These are phyloP conservation scores for Chaetomidium leptoderma DNA, from an alignment of 495 filamentous ascomycete species.

Conservation along the genomic window DNA sequence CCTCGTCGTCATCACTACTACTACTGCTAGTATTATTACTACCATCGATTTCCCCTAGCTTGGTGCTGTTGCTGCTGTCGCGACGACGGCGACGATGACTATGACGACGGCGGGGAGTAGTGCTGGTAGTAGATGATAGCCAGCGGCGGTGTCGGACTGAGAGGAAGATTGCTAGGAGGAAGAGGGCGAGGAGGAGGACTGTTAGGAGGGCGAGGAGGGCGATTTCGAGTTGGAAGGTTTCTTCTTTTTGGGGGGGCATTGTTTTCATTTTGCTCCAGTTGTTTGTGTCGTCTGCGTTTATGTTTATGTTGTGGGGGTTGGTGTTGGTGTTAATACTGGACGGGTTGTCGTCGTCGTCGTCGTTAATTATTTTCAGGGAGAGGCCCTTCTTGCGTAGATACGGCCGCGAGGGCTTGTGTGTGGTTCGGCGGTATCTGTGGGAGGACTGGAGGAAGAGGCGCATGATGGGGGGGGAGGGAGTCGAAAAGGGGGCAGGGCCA, in stretches of 20 bases:
- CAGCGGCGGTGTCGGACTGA: slow-evolving; percentile 9
- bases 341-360: background rate
- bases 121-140: too few relatives aligned
- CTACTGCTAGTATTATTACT: background rate
- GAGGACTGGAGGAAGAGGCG: slow-evolving; percentile 6
- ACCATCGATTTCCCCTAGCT: too few relatives aligned
- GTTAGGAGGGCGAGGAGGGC: slow-evolving; percentile 18
- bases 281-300: background rate
- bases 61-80: too few relatives aligned
- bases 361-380: background rate
- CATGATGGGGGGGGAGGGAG: background rate
- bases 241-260: background rate
- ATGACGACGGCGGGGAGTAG: too few relatives aligned
- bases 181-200: slow-evolving; percentile 13
- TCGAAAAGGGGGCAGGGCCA: background rate
- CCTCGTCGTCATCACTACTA: background rate
- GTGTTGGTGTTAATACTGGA: background rate
- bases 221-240: slow-evolving; percentile 17
- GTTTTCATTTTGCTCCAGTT: background rate
- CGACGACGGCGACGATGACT: too few relatives aligned
- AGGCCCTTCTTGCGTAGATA: background rate
- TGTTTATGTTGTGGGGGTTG: background rate
- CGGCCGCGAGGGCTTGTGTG: slow-evolving; percentile 14
- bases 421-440: slow-evolving; percentile 4
- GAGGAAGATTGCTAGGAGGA: slow-evolving; percentile 14